Conservation (phyloP, 2,329 filamentous ascomycete species). For the Clarireedia hainanense region DNA sequence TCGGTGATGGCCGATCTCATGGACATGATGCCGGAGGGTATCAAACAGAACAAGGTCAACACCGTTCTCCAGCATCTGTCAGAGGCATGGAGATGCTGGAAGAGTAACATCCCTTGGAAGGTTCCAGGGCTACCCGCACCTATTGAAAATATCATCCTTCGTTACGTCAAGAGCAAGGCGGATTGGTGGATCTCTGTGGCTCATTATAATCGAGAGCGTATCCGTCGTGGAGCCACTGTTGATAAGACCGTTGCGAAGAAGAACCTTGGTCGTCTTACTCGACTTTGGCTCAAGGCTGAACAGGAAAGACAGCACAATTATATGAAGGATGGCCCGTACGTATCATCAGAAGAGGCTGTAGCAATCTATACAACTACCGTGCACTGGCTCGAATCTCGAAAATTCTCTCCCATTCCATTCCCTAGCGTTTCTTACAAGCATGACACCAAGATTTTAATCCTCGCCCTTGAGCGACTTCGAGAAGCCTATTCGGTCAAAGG, state of each 20-base stretch:
- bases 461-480: constrained; percentile 84
- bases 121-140: constrained; percentile 92
- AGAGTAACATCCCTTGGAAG: constrained; percentile 99
- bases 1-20: constrained; percentile 98
- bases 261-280: constrained; percentile 88
- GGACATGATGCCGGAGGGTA: constrained; percentile 99
- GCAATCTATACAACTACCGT: constrained; percentile 98
- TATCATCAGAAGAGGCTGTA: constrained; percentile 95
- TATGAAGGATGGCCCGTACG: constrained; percentile 97
- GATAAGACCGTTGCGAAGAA: constrained; percentile 99
- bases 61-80: constrained; percentile 95
- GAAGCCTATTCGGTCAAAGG: constrained; percentile 98
- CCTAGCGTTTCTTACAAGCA: constrained; percentile 99
- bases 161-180: constrained; percentile 98
- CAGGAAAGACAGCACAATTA: constrained; percentile 99
- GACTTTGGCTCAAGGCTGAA: constrained; percentile 95
- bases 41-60: constrained; percentile 99
- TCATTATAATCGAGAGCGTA: constrained; percentile 97
- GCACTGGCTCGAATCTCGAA: constrained; percentile 96
- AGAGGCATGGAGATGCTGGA: constrained; percentile 99
- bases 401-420: constrained; percentile 98
- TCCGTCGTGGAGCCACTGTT: constrained; percentile 89
- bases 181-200: constrained; percentile 99
- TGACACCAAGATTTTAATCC: constrained; percentile 95
- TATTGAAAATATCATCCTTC: constrained; percentile 96